Conservation (phyloP, 176 grass and related monocot species). For the Puya raimondii region DNA sequence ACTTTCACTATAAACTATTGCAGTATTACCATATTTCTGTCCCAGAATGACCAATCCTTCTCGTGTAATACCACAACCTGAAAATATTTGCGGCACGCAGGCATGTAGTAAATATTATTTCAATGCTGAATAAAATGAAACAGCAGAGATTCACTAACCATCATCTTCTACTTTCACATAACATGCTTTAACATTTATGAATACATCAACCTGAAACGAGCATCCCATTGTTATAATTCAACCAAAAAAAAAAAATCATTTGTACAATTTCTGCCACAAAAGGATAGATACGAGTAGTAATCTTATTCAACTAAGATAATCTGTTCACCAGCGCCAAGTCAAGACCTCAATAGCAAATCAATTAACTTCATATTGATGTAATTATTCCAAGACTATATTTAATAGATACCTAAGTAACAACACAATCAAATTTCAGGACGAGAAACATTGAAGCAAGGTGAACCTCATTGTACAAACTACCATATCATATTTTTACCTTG, state of each 20-base stretch:
- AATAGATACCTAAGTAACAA: no score
- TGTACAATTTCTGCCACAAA: not conserved
- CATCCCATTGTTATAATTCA: not conserved
- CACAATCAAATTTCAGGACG: no score
- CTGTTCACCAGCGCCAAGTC: no score
- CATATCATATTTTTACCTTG: no score
- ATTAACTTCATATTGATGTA: no score
- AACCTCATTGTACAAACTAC: no score
- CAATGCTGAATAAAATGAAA: constrained; percentile 10
- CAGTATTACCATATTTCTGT: constrained; percentile 58
- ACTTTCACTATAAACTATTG: no score
- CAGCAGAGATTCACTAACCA: constrained; percentile 30
- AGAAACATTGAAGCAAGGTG: no score
- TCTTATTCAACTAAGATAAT: no score
- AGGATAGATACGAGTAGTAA: not conserved
- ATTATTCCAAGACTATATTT: no score
- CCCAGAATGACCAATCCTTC: constrained; percentile 84
- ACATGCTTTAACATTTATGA: constrained; percentile 55
- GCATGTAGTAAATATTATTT: not conserved
- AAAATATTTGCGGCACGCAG: constrained; percentile 6
- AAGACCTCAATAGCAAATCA: no score
- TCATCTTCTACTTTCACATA: constrained; percentile 84
- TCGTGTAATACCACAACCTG: constrained; percentile 85
- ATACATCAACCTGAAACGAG: constrained; percentile 61
- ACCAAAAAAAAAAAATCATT: not conserved